Evolutionary conservation across 2,329 filamentous ascomycete genomes (phyloP).

Genomic region (Esteya vermicola): DNA sequence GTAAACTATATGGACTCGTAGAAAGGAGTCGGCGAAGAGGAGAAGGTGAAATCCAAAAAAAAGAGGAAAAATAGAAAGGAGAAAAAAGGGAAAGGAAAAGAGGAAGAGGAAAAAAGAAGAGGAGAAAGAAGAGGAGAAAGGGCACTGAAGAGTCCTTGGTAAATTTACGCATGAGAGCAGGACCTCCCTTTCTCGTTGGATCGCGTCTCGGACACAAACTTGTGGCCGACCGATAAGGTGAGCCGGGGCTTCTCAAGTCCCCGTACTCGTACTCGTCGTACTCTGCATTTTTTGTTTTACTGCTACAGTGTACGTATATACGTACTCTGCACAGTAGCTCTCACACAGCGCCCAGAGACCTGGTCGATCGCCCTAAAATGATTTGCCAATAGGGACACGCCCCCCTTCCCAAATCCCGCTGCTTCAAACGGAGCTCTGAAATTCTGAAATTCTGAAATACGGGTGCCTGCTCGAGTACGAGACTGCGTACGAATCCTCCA

Average conservation of each 20-base stretch:
- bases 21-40: too few species aligned
- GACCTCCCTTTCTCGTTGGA: slow-evolving; percentile 3
- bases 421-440: not conserved
- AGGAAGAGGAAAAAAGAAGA: too few species aligned
- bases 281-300: not conserved
- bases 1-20: too few species aligned
- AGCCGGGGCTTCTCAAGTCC: not conserved
- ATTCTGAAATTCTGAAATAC: not conserved
- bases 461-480: too few species aligned
- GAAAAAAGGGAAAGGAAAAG: too few species aligned
- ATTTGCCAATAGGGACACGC: not conserved
- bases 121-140: too few species aligned
- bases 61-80: too few species aligned
- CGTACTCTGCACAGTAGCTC: too few species aligned
- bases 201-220: slow-evolving; percentile 9
- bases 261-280: slow-evolving; percentile 1
- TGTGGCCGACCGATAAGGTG: slow-evolving; percentile 6
- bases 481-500: too few species aligned
- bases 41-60: too few species aligned
- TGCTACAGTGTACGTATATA: too few species aligned
- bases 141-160: not conserved
- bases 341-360: not conserved
- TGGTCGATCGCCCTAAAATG: not conserved
- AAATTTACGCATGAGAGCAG: not conserved
- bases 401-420: not conserved